phyloP scores from a whole-genome alignment of 257 asterid species.

The Lycium ferocissimum region DNA sequence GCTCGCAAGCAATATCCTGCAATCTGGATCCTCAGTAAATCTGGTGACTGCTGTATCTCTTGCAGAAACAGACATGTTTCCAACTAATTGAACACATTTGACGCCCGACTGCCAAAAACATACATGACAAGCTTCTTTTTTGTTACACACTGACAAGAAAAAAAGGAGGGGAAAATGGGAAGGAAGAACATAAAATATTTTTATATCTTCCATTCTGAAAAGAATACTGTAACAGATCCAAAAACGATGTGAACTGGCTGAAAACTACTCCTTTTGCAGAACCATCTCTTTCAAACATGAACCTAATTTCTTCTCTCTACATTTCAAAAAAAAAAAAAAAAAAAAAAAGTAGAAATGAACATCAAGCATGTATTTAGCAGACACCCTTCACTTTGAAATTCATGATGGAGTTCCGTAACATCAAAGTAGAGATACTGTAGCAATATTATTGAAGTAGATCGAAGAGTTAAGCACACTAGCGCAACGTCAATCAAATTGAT shows the following conservation, averaged over 20 bases:
- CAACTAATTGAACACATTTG: conserved; percentile 73
- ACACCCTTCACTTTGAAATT: neutral
- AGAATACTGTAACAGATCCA: conserved; percentile 85
- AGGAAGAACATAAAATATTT: neutral
- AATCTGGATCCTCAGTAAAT: conserved; percentile 73
- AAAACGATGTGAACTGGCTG: conserved; percentile 87
- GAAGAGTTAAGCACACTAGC: neutral
- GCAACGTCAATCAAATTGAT: neutral
- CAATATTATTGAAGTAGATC: neutral
- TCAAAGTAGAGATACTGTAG: neutral
- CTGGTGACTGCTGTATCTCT: conserved; percentile 75
- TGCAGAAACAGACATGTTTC: conserved; percentile 79
- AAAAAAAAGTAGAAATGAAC: conserved; percentile 35
- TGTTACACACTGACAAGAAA: neutral
- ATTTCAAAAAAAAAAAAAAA: conserved; percentile 25
- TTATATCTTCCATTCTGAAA: conserved; percentile 62
- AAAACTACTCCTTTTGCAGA: conserved; percentile 94
- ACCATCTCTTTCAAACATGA: conserved; percentile 89
- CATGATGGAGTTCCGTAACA: neutral
- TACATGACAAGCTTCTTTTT: neutral
- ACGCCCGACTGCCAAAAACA: conserved; percentile 64
- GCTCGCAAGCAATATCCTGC: conserved; percentile 88
- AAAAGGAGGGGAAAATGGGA: neutral
- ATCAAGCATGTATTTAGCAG: neutral
- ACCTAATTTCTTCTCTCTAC: conserved; percentile 85